A percentile compares a stretch with the other conserved stretches of the same genome.
phyloP scores from a whole-genome alignment of 768 basidiomycete genomes.

The Rhizopogon sp. region DNA sequence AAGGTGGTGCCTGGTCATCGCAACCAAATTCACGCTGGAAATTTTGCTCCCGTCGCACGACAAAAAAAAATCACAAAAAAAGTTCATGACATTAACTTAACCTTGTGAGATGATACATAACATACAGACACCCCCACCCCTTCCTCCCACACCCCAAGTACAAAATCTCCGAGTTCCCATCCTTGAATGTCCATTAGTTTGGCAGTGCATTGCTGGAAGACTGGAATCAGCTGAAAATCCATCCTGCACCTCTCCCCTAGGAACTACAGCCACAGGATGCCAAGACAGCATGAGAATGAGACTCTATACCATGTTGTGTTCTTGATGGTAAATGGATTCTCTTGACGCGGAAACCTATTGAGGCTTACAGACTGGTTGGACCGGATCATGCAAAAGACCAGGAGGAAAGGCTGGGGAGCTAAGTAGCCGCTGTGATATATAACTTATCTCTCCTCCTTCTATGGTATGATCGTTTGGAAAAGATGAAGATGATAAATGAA shows the following conservation, averaged over 20 bases:
- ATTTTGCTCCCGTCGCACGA: background rate
- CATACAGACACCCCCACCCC: background rate
- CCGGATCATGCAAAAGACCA: background rate
- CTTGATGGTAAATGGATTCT: background rate
- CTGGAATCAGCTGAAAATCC: background rate
- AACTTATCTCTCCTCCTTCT: conserved; percentile 1
- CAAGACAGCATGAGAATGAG: background rate
- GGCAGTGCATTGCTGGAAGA: background rate
- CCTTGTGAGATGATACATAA: background rate
- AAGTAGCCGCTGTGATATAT: background rate
- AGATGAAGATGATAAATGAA: background rate
- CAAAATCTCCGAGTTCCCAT: background rate
- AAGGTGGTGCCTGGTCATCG: no score
- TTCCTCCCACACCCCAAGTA: background rate
- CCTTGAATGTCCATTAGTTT: background rate
- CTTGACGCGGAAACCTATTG: background rate
- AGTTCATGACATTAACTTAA: background rate
- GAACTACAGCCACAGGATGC: background rate
- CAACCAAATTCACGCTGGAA: no score
- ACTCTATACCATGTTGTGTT: background rate
- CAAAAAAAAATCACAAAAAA: background rate
- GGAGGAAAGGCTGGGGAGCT: background rate
- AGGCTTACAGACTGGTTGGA: background rate
- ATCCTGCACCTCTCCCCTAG: background rate
- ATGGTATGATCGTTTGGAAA: background rate